phyloP scores from a whole-genome alignment of 2,329 filamentous ascomycete genomes.

The Alternaria viburni region DNA sequence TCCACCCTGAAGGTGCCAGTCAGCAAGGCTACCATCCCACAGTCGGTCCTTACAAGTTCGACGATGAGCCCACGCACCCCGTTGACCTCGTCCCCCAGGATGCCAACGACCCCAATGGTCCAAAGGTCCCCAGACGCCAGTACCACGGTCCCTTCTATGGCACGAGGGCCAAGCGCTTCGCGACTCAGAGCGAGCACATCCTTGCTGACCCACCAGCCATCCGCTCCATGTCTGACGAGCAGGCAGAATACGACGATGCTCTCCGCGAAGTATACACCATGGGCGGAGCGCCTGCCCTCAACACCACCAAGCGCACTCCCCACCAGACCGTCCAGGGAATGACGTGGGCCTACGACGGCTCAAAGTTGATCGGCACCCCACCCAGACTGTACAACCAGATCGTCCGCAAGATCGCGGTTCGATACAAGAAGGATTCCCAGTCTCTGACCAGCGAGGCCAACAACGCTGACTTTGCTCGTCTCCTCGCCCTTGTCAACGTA shows the following conservation, averaged over 20 bases:
- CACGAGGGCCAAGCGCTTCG: constrained; percentile 26
- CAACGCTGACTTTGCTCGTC: constrained; percentile 38
- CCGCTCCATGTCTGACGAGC: constrained; percentile 6
- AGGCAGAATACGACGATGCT: constrained; percentile 18
- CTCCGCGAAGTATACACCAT: constrained; percentile 13
- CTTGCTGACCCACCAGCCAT: constrained; percentile 20
- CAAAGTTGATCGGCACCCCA: constrained; percentile 29
- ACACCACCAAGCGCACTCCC: constrained; percentile 18
- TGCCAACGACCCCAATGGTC: constrained; percentile 29
- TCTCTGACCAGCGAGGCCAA: constrained; percentile 15
- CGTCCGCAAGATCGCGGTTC: constrained; percentile 28
- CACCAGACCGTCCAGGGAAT: constrained; percentile 15
- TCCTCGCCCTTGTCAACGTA: constrained; percentile 33
- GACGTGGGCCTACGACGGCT: constrained; percentile 24
- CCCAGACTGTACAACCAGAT: constrained; percentile 27
- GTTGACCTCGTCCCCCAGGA: constrained; percentile 27
- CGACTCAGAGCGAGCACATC: constrained; percentile 19
- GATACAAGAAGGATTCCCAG: constrained; percentile 11
- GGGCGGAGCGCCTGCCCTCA: constrained; percentile 15
- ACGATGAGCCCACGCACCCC: constrained; percentile 34
- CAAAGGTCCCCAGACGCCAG: constrained; percentile 19
- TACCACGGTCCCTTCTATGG: constrained; percentile 34
- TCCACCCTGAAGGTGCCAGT: constrained; percentile 12
- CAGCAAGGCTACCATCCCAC: constrained; percentile 23
- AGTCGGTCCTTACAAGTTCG: constrained; percentile 25